Evolutionary conservation across 2,329 filamentous ascomycete genomes (phyloP).

Genomic region (Hypoxylon sp.): DNA sequence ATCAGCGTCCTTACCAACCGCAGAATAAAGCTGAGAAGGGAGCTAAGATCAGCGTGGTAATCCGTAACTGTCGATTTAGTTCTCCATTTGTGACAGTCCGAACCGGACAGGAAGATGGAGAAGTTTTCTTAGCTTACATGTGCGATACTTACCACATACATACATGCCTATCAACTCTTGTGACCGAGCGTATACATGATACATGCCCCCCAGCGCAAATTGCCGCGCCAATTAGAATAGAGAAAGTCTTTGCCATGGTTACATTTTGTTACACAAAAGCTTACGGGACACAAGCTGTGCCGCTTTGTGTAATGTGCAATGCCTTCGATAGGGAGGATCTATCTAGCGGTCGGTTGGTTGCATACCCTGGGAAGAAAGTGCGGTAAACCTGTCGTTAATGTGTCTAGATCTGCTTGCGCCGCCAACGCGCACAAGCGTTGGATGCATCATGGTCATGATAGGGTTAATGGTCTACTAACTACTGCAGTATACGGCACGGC

Average conservation of each 20-base stretch:
- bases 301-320: slow-evolving; percentile 30
- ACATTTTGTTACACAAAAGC: slow-evolving; percentile 35
- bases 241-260: slow-evolving; percentile 20
- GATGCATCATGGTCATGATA: slow-evolving; percentile 6
- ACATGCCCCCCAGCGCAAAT: slow-evolving; percentile 17
- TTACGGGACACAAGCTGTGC: slow-evolving; percentile 20
- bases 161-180: slow-evolving; percentile 11
- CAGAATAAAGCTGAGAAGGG: slow-evolving; percentile 31
- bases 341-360: slow-evolving; percentile 29
- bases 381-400: slow-evolving; percentile 15
- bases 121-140: slow-evolving; percentile 15
- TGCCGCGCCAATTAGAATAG: slow-evolving; percentile 35
- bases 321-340: slow-evolving; percentile 24
- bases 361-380: slow-evolving; percentile 16
- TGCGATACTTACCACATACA: slow-evolving; percentile 11
- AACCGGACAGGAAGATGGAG: slow-evolving; percentile 26
- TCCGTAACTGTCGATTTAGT: slow-evolving; percentile 12
- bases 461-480: slow-evolving; percentile 19
- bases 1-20: slow-evolving; percentile 36
- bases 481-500: slow-evolving; percentile 5
- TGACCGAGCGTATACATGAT: slow-evolving; percentile 12
- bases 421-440: slow-evolving; percentile 20
- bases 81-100: slow-evolving; percentile 21
- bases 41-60: slow-evolving; percentile 24
- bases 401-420: slow-evolving; percentile 14